A percentile compares a stretch with the other conserved stretches of the same genome.
Conservation (phyloP, 192 early-diverging fungal species). For the Entomortierella chlamydospora region DNA sequence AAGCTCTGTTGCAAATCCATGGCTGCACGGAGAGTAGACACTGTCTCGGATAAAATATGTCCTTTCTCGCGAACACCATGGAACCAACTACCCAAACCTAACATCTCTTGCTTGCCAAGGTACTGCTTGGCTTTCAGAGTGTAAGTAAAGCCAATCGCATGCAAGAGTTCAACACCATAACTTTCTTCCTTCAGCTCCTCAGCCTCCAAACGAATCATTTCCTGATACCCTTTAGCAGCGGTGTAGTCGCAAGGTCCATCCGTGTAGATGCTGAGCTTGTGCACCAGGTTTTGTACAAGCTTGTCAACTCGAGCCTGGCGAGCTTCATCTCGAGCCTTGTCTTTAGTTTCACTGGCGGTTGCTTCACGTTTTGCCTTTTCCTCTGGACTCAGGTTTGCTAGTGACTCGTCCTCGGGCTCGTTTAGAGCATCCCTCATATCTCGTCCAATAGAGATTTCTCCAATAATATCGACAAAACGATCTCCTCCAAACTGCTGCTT, state of each 20-base stretch:
- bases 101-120: slow-evolving; percentile 72
- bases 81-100: slow-evolving; percentile 79
- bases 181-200: slow-evolving; percentile 90
- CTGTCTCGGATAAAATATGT: slow-evolving; percentile 91
- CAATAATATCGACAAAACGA: slow-evolving; percentile 96
- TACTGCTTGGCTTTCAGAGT: slow-evolving; percentile 89
- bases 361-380: slow-evolving; percentile 70
- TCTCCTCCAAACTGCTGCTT: slow-evolving; percentile 97
- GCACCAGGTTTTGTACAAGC: slow-evolving; percentile 76
- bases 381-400: slow-evolving; percentile 54
- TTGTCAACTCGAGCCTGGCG: slow-evolving; percentile 74
- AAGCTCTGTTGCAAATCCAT: slow-evolving; percentile 94
- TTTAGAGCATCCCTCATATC: slow-evolving; percentile 90
- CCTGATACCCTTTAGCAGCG: slow-evolving; percentile 73
- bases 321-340: slow-evolving; percentile 69
- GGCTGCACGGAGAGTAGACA: slow-evolving; percentile 91
- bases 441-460: slow-evolving; percentile 95
- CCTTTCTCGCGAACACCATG: slow-evolving; percentile 87
- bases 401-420: slow-evolving; percentile 67
- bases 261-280: slow-evolving; percentile 85
- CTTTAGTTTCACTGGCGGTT: slow-evolving; percentile 62
- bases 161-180: slow-evolving; percentile 93
- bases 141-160: slow-evolving; percentile 95
- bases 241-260: slow-evolving; percentile 62
- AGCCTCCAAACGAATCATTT: slow-evolving; percentile 82